These are phyloP conservation scores for Millerozyma acaciae DNA, from an alignment of 805 yeast genomes.

Conservation along the genomic window DNA sequence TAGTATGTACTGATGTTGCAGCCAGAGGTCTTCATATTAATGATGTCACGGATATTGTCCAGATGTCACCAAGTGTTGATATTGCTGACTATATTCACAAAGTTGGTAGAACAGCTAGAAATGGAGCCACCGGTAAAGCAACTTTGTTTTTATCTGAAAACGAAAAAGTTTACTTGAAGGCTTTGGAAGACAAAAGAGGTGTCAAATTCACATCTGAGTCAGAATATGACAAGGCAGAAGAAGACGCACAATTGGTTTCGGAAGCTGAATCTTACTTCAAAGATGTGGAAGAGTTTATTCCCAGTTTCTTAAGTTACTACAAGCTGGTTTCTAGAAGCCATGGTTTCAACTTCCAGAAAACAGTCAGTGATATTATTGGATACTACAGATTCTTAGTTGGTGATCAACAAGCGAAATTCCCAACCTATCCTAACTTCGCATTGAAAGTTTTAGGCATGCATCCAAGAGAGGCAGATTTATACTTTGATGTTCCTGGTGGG, in stretches of 20 bases:
- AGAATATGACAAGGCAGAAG: conserved; percentile 36
- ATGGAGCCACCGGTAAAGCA: conserved; percentile 76
- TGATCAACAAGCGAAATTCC: conserved; percentile 17
- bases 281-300: conserved; percentile 21
- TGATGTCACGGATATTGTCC: conserved; percentile 78
- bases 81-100: conserved; percentile 84
- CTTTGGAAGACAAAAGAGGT: conserved; percentile 47
- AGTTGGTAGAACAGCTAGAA: conserved; percentile 95
- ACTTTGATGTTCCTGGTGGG: conserved; percentile 27
- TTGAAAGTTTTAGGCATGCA: conserved; percentile 24
- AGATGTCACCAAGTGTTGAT: conserved; percentile 72
- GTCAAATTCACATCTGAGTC: conserved; percentile 48
- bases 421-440: conserved; percentile 12
- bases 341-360: conserved; percentile 18
- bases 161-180: conserved; percentile 54
- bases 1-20: conserved; percentile 88
- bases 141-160: conserved; percentile 51
- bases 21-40: conserved; percentile 98
- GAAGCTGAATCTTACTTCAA: conserved; percentile 15
- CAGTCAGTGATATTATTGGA: conserved; percentile 29
- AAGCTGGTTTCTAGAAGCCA: conserved; percentile 19
- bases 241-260: conserved; percentile 20
- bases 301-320: conserved; percentile 26
- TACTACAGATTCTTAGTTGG: conserved; percentile 17
- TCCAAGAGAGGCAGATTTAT: conserved; percentile 16